Evolutionary conservation across 768 basidiomycete genomes (phyloP).

Genomic region (Austroboletus eburneus): DNA sequence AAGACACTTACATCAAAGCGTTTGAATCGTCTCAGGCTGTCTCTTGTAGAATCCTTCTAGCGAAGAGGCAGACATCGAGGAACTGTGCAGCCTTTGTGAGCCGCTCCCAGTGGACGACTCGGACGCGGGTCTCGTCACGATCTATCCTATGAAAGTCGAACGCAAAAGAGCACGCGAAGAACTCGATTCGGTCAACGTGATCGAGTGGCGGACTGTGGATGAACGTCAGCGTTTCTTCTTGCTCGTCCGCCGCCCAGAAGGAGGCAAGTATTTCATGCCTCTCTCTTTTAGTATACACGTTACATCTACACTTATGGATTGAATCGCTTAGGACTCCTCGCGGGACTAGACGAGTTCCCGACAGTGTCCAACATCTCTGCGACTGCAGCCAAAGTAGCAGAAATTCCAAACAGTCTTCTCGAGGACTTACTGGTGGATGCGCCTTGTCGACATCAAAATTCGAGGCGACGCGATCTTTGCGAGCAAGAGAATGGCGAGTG

Average conservation of each 20-base stretch:
- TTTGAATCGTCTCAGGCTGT: background rate
- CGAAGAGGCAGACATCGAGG: conserved; percentile 63
- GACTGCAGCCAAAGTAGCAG: conserved; percentile 29
- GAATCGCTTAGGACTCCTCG: conserved; percentile 66
- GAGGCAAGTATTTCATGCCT: conserved; percentile 46
- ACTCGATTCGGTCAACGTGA: conserved; percentile 76
- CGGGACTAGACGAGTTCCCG: conserved; percentile 88
- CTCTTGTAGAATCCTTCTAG: no score
- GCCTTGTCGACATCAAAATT: background rate
- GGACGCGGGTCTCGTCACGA: conserved; percentile 43
- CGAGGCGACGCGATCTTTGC: no score
- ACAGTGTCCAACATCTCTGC: conserved; percentile 52
- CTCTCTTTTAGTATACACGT: background rate
- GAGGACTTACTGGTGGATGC: conserved; percentile 37
- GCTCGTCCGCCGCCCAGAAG: conserved; percentile 76
- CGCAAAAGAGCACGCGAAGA: conserved; percentile 85
- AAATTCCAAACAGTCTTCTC: conserved; percentile 36
- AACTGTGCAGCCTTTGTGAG: conserved; percentile 65
- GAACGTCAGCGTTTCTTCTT: conserved; percentile 57
- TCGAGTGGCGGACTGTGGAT: conserved; percentile 62
- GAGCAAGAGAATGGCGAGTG: background rate
- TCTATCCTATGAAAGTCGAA: conserved; percentile 84
- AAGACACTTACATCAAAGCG: background rate
- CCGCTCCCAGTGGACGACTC: conserved; percentile 38
- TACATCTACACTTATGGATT: background rate